These are phyloP conservation scores for Pseudogymnoascus sp. DNA, from an alignment of 2,329 filamentous ascomycete species.

Conservation along the genomic window DNA sequence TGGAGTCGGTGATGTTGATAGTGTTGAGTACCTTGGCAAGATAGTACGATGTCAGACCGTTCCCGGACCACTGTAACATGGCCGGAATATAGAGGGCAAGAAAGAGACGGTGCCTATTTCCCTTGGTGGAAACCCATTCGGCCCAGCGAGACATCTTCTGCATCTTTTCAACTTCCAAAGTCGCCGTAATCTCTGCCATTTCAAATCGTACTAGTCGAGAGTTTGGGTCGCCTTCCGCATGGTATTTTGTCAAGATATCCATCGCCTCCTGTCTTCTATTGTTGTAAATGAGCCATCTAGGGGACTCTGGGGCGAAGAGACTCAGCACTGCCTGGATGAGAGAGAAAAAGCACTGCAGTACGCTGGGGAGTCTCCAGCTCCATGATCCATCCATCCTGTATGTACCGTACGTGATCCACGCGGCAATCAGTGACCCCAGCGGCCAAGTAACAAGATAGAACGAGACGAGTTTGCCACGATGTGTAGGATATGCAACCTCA, in stretches of 20 bases:
- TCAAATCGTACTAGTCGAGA: constrained; percentile 30
- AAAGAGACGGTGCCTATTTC: constrained; percentile 15
- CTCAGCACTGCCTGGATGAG: constrained; percentile 12
- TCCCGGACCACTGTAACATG: constrained; percentile 14
- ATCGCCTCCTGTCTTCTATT: constrained; percentile 30
- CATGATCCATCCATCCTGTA: constrained; percentile 16
- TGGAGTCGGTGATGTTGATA: constrained; percentile 19
- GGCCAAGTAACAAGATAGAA: constrained; percentile 16
- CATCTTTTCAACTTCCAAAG: constrained; percentile 33
- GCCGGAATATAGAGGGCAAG: constrained; percentile 13
- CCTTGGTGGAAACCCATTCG: constrained; percentile 8
- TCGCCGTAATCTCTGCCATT: constrained; percentile 30
- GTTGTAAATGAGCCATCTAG: constrained; percentile 31
- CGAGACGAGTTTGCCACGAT: constrained; percentile 12
- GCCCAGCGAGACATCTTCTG: constrained; percentile 27
- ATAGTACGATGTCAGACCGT: constrained; percentile 30
- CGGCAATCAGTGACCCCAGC: constrained; percentile 19
- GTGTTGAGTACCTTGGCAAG: constrained; percentile 25
- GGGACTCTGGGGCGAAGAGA: constrained; percentile 31
- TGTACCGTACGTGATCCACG: constrained; percentile 20
- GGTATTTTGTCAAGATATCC: constrained; percentile 37
- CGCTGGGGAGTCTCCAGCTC: constrained; percentile 39
- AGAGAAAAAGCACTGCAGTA: constrained; percentile 29
- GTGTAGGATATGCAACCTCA: constrained; percentile 16
- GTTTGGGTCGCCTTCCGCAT: constrained; percentile 39